These are phyloP conservation scores for Bruguiera parviflora DNA, from an alignment of 345 rosid genomes.

Conservation along the genomic window DNA sequence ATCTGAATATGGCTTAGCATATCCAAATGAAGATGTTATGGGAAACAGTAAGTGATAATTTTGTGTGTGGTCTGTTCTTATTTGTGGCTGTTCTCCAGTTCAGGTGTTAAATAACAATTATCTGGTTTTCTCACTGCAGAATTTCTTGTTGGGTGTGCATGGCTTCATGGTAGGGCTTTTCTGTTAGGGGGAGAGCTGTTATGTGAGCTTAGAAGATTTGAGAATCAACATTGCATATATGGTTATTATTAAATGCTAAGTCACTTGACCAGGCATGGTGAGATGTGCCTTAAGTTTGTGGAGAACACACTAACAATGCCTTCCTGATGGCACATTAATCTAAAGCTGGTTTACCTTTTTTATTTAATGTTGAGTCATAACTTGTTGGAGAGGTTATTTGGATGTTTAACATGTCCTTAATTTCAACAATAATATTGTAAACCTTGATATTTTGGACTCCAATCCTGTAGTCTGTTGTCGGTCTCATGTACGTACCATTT, in stretches of 20 bases:
- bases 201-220: too few species aligned
- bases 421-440: too few species aligned
- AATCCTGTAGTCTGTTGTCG: not conserved
- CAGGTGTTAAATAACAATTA: not conserved
- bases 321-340: too few species aligned
- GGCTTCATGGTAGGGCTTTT: not conserved
- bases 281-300: too few species aligned
- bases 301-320: too few species aligned
- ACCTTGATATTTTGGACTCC: not conserved
- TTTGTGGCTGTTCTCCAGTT: too few species aligned
- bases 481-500: not conserved
- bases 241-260: not conserved
- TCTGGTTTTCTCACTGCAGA: not conserved
- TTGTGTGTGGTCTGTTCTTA: not conserved
- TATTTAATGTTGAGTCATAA: too few species aligned
- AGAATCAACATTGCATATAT: not conserved
- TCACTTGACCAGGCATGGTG: too few species aligned
- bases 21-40: slow-evolving; percentile 32
- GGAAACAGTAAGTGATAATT: slow-evolving; percentile 54
- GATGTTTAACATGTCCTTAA: too few species aligned
- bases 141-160: not conserved
- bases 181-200: not conserved
- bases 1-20: slow-evolving; percentile 64
- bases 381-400: too few species aligned
- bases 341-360: too few species aligned